Base-by-base conservation (phyloP, 108 stramenopile species). In the Cylindrotheca fusiformis region DNA sequence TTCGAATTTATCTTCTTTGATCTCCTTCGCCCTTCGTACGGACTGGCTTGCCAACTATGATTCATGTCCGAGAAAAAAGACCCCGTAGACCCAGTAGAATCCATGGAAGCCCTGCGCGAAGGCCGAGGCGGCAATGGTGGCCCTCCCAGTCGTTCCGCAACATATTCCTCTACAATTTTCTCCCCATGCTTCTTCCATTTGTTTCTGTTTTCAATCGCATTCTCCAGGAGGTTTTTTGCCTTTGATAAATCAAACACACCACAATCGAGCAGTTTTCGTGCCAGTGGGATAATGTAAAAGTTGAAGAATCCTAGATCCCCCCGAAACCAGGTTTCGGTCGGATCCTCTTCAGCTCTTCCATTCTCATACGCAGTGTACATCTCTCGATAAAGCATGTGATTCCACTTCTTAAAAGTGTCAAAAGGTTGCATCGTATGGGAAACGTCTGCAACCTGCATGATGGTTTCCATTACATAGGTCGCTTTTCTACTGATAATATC, bases 401-500 rank as follows among this genome's bases (percentile, higher is more conserved):
- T 81, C 80, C 80, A 81, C 29, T 74, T 77, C 24, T 67, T 65
- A 51, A 67, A 81, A 12, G 56, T 61, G 1, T 49, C 20, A 55
- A 67, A 81, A 33, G 68, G 52, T 32, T 72, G 66, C 76, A 81
- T 81, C 8, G 76, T 74, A 44, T 81, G 80, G 12, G 80, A 72
- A 18, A 81, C 71, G 62, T 81, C 80, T 4, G 80, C 69, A 32
- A 67, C 80, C 54, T 76, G 74, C 27, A 81, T 76, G 30, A 81
- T 55, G 28, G 76, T 76, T 52, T 77, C 80, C 28, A 79, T 61
- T 26, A 79, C 74, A 22, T 57, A 62, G 17, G 77, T 74, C 10
- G 77, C 77, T 44, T 74, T 74, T 18, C 57, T 30, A 27, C 67
- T 55, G 25, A 52, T 58, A 1, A 52, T 47, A 36, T 68, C 70